These are phyloP conservation scores for Pseudomonodictys pantanalensis DNA, from an alignment of 495 filamentous ascomycete species.

Conservation along the genomic window DNA sequence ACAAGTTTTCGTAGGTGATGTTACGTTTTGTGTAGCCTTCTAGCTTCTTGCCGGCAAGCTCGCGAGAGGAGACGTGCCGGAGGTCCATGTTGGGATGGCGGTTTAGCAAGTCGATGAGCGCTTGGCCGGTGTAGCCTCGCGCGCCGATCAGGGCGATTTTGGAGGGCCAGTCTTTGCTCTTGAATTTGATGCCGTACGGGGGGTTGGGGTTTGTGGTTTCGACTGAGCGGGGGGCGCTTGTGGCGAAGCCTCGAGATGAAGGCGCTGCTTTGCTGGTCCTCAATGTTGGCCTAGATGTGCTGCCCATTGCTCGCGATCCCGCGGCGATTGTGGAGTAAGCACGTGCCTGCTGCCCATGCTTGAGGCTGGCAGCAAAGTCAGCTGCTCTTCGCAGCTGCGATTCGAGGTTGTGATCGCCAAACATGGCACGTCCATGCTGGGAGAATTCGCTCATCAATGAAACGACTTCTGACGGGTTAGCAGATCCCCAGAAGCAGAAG, in stretches of 20 bases:
- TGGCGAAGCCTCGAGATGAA: slow-evolving; percentile 51
- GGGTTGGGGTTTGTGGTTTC: slow-evolving; percentile 90
- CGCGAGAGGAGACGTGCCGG: slow-evolving; percentile 88
- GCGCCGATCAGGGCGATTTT: slow-evolving; percentile 91
- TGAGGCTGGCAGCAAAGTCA: slow-evolving; percentile 57
- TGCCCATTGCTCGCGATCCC: slow-evolving; percentile 9
- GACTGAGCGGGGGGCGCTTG: slow-evolving; percentile 33
- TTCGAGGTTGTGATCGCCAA: slow-evolving; percentile 88
- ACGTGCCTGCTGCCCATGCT: slow-evolving; percentile 45
- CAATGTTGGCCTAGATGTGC: slow-evolving; percentile 17
- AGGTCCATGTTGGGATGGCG: slow-evolving; percentile 92
- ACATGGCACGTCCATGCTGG: slow-evolving; percentile 78
- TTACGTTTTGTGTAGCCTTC: slow-evolving; percentile 91
- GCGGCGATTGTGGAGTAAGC: slow-evolving; percentile 31
- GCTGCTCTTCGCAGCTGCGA: slow-evolving; percentile 76
- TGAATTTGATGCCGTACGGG: slow-evolving; percentile 90
- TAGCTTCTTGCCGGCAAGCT: slow-evolving; percentile 85
- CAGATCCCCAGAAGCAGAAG: slow-evolving; percentile 95
- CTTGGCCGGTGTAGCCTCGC: slow-evolving; percentile 93
- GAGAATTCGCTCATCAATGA: slow-evolving; percentile 86
- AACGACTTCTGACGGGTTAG: slow-evolving; percentile 79
- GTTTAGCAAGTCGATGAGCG: slow-evolving; percentile 85
- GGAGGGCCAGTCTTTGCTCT: slow-evolving; percentile 74
- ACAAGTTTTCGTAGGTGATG: slow-evolving; percentile 89
- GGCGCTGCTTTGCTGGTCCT: neutral